Evolutionary conservation across 768 basidiomycete genomes (phyloP), one percentile per base, ranked within the genome.

Genomic region (Pleurotus tuoliensis): DNA sequence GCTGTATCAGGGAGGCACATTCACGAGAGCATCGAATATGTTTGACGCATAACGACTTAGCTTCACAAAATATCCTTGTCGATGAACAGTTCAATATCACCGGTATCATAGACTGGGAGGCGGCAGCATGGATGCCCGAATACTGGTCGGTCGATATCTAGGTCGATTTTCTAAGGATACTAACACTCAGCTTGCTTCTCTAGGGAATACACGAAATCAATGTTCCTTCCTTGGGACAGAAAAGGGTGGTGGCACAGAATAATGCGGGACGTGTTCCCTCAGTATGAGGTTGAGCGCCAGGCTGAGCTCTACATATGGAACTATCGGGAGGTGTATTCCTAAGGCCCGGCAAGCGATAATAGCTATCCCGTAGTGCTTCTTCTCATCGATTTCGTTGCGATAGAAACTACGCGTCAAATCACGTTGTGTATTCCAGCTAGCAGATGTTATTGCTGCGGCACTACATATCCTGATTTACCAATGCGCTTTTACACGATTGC

Each of bases 31-130:
- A 62, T 41, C 34, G 49, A 5, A 22, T 62, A n/a, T 60, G 63
- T 37, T 44, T 73, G 56, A 64, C 64, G 43, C 73, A 75, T 57
- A 71, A 71, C 57, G 73, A 75, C 58, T 48, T 75, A 25, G 69
- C 68, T 38, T 66, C 69, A 8, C 71, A 70, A n/a, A 75, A 73
- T 59, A 57, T 73, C 15, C 64, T 75, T 20, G 60, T 73, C 15
- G 66, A 69, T 50, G 47, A 60, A 1, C 22, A 64, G 0, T 61
- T 61, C 25, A 58, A 59, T 13, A 43, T 64, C 12, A 56, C 63
- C 3, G 63, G 64, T 38, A 59, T 66, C n/a, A 51, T 64, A 24
- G 64, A 66, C 53, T 66, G 59, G 58, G 64, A 62, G 39, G 56
- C 49, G 15, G 39, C 52, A 16, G 62, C 57, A 11, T 63, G 62